Evolutionary conservation across 2,329 filamentous ascomycete genomes (phyloP).

Genomic region (Monilinia aucupariae): DNA sequence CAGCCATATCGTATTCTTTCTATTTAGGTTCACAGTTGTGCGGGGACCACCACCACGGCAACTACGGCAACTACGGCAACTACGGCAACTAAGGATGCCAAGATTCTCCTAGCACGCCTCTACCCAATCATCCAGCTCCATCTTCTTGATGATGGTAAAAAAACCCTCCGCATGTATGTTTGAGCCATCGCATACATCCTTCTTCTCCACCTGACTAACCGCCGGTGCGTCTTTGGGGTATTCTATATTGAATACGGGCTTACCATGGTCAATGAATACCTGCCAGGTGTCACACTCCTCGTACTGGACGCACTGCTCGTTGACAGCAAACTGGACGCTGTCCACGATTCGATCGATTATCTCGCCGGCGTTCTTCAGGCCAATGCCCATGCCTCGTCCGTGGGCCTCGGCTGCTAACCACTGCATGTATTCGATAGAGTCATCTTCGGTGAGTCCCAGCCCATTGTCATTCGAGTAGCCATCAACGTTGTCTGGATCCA

Average conservation of each 20-base stretch:
- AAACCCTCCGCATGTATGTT: constrained; percentile 13
- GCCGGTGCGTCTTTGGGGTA: constrained; percentile 46
- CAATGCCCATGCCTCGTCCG: constrained; percentile 52
- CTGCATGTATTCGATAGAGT: constrained; percentile 54
- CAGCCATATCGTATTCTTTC: constrained; percentile 9
- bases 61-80: background rate
- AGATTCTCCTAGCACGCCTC: constrained; percentile 4
- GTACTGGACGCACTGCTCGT: constrained; percentile 64
- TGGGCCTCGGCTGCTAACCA: constrained; percentile 55
- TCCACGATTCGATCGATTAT: constrained; percentile 38
- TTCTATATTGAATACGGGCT: constrained; percentile 70
- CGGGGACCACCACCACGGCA: background rate
- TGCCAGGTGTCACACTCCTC: constrained; percentile 54
- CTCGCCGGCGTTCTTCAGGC: constrained; percentile 62
- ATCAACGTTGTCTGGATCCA: constrained; percentile 68
- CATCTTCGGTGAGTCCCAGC: constrained; percentile 50
- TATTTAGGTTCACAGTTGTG: background rate
- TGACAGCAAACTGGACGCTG: constrained; percentile 20
- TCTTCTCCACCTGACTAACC: constrained; percentile 6
- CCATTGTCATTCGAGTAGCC: constrained; percentile 59
- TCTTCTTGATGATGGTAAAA: constrained; percentile 21
- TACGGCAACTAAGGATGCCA: background rate
- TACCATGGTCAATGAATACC: constrained; percentile 53
- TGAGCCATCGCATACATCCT: constrained; percentile 10
- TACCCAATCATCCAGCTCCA: constrained; percentile 22